Evolutionary conservation across 1,139 yeast species (phyloP).

Genomic region (Trichomonascaceae sp.): DNA sequence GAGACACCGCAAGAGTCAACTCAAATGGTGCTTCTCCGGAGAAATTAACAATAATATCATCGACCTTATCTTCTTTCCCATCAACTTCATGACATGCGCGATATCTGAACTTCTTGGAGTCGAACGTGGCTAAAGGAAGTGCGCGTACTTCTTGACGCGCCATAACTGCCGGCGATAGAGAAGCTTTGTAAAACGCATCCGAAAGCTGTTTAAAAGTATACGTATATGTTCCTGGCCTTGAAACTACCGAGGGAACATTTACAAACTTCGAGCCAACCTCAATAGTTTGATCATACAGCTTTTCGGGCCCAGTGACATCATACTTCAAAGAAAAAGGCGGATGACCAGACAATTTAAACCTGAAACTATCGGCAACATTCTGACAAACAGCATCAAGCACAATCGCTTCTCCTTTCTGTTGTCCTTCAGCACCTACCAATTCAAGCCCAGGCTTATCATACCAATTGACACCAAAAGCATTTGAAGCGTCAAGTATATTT

Average conservation of each 20-base stretch:
- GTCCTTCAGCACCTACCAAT: conserved; percentile 15
- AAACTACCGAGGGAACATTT: conserved; percentile 37
- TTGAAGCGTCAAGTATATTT: conserved; percentile 32
- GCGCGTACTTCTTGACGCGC: conserved; percentile 57
- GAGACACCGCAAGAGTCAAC: conserved; percentile 47
- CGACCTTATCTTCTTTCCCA: conserved; percentile 30
- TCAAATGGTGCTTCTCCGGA: conserved; percentile 62
- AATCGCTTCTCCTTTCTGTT: conserved; percentile 22
- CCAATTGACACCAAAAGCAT: conserved; percentile 23
- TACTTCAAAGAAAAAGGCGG: conserved; percentile 73
- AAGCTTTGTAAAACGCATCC: conserved; percentile 56
- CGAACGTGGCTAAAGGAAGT: conserved; percentile 54
- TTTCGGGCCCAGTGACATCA: conserved; percentile 56
- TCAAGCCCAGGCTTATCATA: conserved; percentile 21
- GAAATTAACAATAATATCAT: conserved; percentile 50
- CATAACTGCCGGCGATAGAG: conserved; percentile 33
- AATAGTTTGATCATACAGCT: conserved; percentile 36
- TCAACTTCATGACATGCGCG: conserved; percentile 45
- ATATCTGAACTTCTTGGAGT: conserved; percentile 41
- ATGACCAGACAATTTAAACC: conserved; percentile 45
- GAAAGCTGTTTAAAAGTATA: conserved; percentile 57
- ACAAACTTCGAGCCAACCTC: conserved; percentile 50
- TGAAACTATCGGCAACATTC: conserved; percentile 44
- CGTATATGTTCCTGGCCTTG: conserved; percentile 50
- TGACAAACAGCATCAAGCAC: conserved; percentile 40